Conservation (phyloP, 371 early-diverging fungal species). For the Nematocida ausubeli region DNA sequence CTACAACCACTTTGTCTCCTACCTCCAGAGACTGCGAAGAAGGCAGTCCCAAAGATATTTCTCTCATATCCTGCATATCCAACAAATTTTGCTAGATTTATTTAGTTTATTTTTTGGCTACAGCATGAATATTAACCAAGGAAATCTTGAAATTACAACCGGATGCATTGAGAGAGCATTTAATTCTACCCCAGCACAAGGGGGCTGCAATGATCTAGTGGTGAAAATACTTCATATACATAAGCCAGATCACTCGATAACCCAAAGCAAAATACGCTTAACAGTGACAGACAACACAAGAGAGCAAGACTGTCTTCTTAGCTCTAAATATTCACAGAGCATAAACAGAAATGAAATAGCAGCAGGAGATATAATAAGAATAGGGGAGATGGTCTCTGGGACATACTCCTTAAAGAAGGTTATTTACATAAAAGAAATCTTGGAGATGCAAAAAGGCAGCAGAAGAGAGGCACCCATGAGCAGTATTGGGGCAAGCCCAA, state of each 20-base stretch:
- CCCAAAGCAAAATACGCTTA: not conserved
- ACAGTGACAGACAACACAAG: slow-evolving; percentile 8
- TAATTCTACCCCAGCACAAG: not conserved
- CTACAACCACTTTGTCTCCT: slow-evolving; percentile 49
- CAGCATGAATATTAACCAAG: not conserved
- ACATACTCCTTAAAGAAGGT: not conserved
- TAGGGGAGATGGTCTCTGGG: slow-evolving; percentile 18
- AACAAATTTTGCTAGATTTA: not conserved
- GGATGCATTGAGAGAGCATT: slow-evolving; percentile 16
- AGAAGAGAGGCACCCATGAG: not conserved
- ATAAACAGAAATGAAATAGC: not conserved
- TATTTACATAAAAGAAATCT: slow-evolving; percentile 33
- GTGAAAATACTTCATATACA: slow-evolving; percentile 12
- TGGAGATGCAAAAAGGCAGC: not conserved
- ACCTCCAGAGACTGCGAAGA: not conserved
- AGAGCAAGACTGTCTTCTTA: not conserved
- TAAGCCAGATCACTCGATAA: not conserved
- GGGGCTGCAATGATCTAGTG: not conserved
- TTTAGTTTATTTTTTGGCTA: slow-evolving; percentile 16
- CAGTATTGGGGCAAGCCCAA: slow-evolving; percentile 15
- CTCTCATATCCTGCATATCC: not conserved
- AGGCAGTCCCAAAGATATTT: not conserved
- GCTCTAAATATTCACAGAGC: not conserved
- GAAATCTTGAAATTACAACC: not conserved
- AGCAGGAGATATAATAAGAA: not conserved